Conservation (phyloP, 2,329 filamentous ascomycete genomes). For the Colletotrichum tabaci region DNA sequence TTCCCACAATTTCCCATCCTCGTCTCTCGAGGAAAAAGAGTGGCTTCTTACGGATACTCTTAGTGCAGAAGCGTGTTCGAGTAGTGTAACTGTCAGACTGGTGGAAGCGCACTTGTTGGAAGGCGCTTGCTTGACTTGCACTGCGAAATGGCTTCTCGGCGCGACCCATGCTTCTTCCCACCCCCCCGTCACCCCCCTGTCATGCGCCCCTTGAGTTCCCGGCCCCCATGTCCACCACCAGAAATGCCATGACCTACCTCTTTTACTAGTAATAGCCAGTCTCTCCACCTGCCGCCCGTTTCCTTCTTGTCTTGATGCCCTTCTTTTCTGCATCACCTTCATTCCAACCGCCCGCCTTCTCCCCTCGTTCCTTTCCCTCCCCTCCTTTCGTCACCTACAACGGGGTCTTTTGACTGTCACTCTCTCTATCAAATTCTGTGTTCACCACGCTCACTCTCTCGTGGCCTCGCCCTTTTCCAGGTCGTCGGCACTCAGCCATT, state of each 20-base stretch:
- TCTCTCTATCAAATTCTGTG: conserved; percentile 18
- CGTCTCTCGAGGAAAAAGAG: background rate
- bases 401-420: conserved; percentile 38
- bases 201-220: conserved; percentile 21
- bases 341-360: conserved; percentile 36
- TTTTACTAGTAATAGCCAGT: conserved; percentile 19
- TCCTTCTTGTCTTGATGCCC: conserved; percentile 24
- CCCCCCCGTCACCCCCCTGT: background rate
- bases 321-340: conserved; percentile 39
- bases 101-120: no score
- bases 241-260: conserved; percentile 36
- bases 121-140: background rate
- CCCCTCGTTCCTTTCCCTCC: conserved; percentile 37
- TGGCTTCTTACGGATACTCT: background rate
- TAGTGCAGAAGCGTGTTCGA: background rate
- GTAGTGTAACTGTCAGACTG: background rate
- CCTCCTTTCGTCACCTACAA: conserved; percentile 40
- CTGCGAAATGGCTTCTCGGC: conserved; percentile 9
- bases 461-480: conserved; percentile 24
- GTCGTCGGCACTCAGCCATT: conserved; percentile 39
- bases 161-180: conserved; percentile 1
- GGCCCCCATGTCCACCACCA: conserved; percentile 25
- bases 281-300: conserved; percentile 32
- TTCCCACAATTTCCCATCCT: background rate
- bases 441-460: conserved; percentile 19